phyloP scores from a whole-genome alignment of 768 basidiomycete species.

The Naganishia vishniacii region DNA sequence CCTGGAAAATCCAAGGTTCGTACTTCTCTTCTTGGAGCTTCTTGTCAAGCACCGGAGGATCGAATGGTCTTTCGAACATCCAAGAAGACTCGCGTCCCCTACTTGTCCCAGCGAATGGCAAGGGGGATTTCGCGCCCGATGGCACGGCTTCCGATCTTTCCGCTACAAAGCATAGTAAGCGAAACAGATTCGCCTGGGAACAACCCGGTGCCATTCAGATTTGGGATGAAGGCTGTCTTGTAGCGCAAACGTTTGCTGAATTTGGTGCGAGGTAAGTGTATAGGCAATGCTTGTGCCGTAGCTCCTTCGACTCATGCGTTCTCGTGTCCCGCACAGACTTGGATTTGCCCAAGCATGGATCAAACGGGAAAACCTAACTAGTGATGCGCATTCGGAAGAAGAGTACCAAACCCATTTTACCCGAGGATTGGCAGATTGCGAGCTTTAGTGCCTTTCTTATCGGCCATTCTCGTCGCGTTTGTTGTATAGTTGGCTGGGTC shows the following conservation, averaged over 20 bases:
- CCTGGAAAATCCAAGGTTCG: conserved; percentile 17
- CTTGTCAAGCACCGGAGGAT: neutral
- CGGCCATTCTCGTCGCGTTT: too few species aligned
- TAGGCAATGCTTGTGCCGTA: neutral
- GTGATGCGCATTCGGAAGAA: conserved; percentile 6
- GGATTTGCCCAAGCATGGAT: conserved; percentile 19
- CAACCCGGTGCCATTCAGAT: neutral
- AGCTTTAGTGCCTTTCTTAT: neutral
- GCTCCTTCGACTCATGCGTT: too few species aligned
- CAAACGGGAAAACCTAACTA: neutral
- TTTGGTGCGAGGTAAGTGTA: conserved; percentile 14
- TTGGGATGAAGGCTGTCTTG: conserved; percentile 22
- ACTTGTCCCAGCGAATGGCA: conserved; percentile 5
- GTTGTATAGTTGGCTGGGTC: too few species aligned
- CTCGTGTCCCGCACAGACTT: neutral
- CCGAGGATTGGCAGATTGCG: neutral
- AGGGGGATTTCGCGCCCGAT: neutral
- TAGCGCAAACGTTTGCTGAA: conserved; percentile 16
- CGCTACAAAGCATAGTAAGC: neutral
- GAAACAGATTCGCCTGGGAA: neutral
- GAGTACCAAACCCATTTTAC: conserved; percentile 4
- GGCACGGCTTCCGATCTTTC: neutral
- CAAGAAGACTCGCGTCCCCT: neutral
- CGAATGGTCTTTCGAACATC: conserved; percentile 3
- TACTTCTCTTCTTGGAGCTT: conserved; percentile 15